Evolutionary conservation across 208 protist genomes (phyloP), one percentile per base, ranked within the genome.

Genomic region (Trypanosoma boissoni): DNA sequence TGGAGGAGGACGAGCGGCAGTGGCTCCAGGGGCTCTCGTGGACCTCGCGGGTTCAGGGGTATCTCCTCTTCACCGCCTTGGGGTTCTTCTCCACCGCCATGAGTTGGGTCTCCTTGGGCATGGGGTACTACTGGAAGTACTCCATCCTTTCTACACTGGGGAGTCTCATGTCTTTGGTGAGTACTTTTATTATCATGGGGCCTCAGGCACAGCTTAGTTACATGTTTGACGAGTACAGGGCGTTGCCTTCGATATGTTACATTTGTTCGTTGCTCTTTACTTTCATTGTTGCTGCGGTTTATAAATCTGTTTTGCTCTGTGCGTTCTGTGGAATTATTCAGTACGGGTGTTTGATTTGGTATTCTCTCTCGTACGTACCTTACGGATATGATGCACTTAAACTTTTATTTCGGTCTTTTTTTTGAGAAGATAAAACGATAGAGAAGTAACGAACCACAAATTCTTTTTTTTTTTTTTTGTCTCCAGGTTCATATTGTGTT

Each of bases 201-300:
- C 92, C 92, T 3, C 44, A 46, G 3, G 68, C 85, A 5, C 92
- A 97, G 68, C 60, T 94, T 39, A 57, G 63, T 18, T 91, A 84
- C 65, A 97, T 97, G 92, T 93, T 96, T 41, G 87, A 96, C 48
- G 84, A 95, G 32, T 88, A 83, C 32, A 79, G 92, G 20, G 59
- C 74, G 5, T 74, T 48, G 7, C 76, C 86, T 12, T 80, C 89
- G 0, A 24, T 83, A 2, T 39, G 89, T 36, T 95, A 95, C 72
- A 46, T 97, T 24, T 52, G 41, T 16, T 87, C 86, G 0, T 52
- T 97, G 41, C 31, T 95, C 3, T 24, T 94, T 5, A 75, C 88
- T 3, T 58, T 95, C 5, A 42, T 96, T 27, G 66, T 91, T 3
- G 85, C 87, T 4, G 43, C 93, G 20, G 45, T 55, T 7, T 88